Evolutionary conservation across 2,329 filamentous ascomycete genomes (phyloP), one percentile per base, ranked within the genome.

Genomic region (Aspergillus piperis): DNA sequence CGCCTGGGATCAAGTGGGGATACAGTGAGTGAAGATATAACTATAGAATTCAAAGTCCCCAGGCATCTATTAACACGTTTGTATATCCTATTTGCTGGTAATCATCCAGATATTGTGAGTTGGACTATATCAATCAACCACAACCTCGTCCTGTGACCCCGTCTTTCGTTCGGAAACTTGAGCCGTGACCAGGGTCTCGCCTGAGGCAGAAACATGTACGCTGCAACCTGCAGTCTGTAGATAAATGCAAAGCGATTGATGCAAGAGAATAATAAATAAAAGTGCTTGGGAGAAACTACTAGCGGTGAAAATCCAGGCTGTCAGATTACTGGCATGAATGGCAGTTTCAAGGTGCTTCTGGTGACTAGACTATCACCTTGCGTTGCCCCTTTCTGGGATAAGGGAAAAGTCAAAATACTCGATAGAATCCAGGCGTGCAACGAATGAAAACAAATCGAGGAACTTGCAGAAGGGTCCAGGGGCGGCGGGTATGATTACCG

Each of bases 401-500:
- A 36, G 5, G 0, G 32, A 36, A 36, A 36, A 36, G 32, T 36
- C 11, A 36, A 36, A 36, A 36, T 3, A 36, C 52, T 47, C 17
- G 41, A 21, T 23, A 38, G 32, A 48, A 21, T 36, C 47, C 27
- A 30, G 32, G 25, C 25, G 25, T n/a, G n/a, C 47, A 30, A 30
- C 25, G 15, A 27, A 27, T 50, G 47, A 8, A 50, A 44, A 44
- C 17, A 21, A 17, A 50, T 17, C 47, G 25, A 17, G n/a, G 25
- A 11, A 50, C 47, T 27, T 44, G 53, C 21, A 30, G 38, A 25
- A 30, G 42, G 52, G 41, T 61, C 57, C 60, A 62, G 60, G 60
- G 57, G 60, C 49, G 36, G 47, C 49, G 36, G 47, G 60, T 62
- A 58, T 49, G 21, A 15, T 59, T 57, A 55, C 58, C 17, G 49